phyloP scores from a whole-genome alignment of 129 eudicot genomes.

The carrot (Daucus carota) region DNA sequence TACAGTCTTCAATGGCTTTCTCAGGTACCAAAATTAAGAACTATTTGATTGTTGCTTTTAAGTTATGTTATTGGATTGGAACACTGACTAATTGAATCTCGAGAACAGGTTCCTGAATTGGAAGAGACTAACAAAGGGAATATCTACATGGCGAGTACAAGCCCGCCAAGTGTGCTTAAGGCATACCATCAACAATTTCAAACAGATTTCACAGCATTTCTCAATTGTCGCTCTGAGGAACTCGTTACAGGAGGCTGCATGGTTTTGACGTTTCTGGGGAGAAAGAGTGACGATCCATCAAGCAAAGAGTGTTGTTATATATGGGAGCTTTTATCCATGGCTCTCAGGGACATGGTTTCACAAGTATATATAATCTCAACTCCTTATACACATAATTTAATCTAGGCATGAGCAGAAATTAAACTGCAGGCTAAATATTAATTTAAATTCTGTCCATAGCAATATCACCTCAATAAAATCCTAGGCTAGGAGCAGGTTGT shows the following conservation, averaged over 20 bases:
- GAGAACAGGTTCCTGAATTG: constrained; percentile 52
- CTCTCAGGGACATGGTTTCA: constrained; percentile 49
- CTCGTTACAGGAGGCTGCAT: constrained; percentile 50
- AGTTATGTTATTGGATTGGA: not conserved
- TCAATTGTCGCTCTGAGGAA: constrained; percentile 49
- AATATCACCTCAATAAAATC: too few species aligned
- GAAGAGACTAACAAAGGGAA: constrained; percentile 46
- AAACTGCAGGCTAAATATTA: too few species aligned
- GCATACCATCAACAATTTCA: constrained; percentile 68
- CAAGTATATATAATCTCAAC: constrained; percentile 27
- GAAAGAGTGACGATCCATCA: constrained; percentile 48
- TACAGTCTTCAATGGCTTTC: constrained; percentile 83
- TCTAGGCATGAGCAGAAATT: not conserved
- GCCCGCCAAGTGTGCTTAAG: constrained; percentile 43
- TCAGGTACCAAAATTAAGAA: too few species aligned
- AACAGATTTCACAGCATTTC: constrained; percentile 42
- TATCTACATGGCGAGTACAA: constrained; percentile 54
- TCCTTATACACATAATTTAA: not conserved
- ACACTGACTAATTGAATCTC: not conserved
- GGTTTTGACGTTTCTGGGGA: constrained; percentile 73
- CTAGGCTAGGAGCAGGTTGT: too few species aligned
- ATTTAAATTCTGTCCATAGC: too few species aligned
- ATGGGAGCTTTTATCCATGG: constrained; percentile 56
- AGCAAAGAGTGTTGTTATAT: constrained; percentile 51
- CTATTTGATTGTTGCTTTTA: too few species aligned